phyloP scores from a whole-genome alignment of 257 asterid species.

The Nyctanthes arbortristis region DNA sequence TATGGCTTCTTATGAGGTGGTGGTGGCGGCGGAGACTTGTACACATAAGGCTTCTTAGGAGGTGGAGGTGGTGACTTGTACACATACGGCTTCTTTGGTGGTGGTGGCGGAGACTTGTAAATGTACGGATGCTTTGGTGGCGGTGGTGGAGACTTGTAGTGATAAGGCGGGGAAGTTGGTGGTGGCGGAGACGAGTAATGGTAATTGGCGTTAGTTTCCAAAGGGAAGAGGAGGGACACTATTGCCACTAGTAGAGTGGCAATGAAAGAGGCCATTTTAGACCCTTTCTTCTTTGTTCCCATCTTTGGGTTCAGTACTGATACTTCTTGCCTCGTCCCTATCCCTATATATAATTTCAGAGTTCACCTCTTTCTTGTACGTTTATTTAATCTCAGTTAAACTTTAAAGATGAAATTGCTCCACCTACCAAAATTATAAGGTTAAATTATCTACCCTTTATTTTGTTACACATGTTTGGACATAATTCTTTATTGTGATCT shows the following conservation, averaged over 20 bases:
- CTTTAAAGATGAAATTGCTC: neutral
- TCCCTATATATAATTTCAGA: neutral
- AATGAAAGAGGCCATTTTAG: slow-evolving; percentile 15
- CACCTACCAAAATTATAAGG: neutral
- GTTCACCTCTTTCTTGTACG: neutral
- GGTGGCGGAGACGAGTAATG: slow-evolving; percentile 23
- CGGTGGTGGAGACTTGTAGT: slow-evolving; percentile 6
- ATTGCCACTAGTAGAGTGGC: slow-evolving; percentile 24
- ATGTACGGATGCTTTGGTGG: neutral
- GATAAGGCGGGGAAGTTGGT: neutral
- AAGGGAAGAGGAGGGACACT: slow-evolving; percentile 18
- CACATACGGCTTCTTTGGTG: neutral
- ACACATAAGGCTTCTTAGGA: neutral
- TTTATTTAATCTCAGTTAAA: neutral
- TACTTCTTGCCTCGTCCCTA: neutral
- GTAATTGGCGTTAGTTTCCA: slow-evolving; percentile 15
- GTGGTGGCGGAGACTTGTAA: neutral
- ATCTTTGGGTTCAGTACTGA: neutral
- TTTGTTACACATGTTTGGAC: too few relatives aligned
- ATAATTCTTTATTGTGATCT: too few relatives aligned
- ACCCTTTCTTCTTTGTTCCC: slow-evolving; percentile 10
- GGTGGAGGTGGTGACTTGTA: slow-evolving; percentile 10
- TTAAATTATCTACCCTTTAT: too few relatives aligned
- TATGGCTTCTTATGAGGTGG: neutral
- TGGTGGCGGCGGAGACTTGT: slow-evolving; percentile 14